These are phyloP conservation scores for Vaccinium myrtillus DNA, from an alignment of 148 eudicot species.

Conservation along the genomic window DNA sequence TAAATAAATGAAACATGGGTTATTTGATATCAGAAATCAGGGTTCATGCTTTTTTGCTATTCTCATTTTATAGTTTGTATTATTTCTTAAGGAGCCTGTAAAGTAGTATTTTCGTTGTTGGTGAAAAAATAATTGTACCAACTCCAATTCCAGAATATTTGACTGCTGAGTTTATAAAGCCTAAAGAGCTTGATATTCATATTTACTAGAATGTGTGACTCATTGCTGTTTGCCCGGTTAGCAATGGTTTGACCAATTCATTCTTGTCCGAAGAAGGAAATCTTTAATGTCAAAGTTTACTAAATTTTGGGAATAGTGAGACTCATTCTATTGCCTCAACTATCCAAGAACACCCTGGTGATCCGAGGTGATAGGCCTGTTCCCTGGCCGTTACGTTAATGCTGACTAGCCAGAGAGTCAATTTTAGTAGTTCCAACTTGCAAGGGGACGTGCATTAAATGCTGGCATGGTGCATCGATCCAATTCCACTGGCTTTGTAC, in stretches of 20 bases:
- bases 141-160: background rate
- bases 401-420: background rate
- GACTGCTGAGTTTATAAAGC: background rate
- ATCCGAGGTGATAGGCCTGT: background rate
- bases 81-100: background rate
- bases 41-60: background rate
- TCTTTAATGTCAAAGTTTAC: background rate
- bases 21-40: background rate
- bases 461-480: background rate
- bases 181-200: background rate
- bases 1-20: background rate
- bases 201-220: background rate
- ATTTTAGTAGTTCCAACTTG: background rate
- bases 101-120: background rate
- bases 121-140: background rate
- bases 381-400: background rate
- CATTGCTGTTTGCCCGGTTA: slow-evolving; percentile 1
- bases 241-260: background rate
- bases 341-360: background rate
- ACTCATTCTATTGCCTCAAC: background rate
- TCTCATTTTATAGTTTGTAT: background rate
- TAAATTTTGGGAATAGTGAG: background rate
- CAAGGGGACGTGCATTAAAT: background rate
- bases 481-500: background rate
- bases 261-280: background rate